A percentile compares a stretch with the other conserved stretches of the same genome.
Evolutionary conservation across 225 moss, liverwort and hornwort genomes (phyloP).

Genomic region (Anthoceros angustus): DNA sequence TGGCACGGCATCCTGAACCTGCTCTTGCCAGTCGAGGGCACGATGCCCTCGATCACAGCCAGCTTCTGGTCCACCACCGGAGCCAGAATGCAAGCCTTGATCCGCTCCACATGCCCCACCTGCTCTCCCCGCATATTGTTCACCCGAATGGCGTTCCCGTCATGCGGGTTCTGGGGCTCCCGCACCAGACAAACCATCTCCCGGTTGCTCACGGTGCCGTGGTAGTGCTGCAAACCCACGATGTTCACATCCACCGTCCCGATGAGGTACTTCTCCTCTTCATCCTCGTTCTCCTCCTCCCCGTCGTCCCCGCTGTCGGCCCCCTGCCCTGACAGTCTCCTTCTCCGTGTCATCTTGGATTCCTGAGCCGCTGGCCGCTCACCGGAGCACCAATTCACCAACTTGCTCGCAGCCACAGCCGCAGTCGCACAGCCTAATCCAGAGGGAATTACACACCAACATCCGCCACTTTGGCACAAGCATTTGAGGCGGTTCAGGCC

Average conservation of each 20-base stretch:
- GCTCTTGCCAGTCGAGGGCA: slow-evolving; percentile 28
- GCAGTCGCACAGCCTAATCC: too few relatives aligned
- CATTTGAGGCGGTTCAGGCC: too few relatives aligned
- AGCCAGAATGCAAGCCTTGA: slow-evolving; percentile 27
- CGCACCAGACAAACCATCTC: slow-evolving; percentile 45
- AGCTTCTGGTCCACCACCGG: slow-evolving; percentile 31
- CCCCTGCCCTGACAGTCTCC: not conserved
- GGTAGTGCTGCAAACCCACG: slow-evolving; percentile 41
- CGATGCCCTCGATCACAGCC: slow-evolving; percentile 37
- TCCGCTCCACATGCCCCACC: slow-evolving; percentile 39
- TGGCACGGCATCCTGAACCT: slow-evolving; percentile 36
- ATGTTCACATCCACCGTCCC: slow-evolving; percentile 34
- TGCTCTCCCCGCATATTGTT: slow-evolving; percentile 42
- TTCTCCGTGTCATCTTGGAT: not conserved
- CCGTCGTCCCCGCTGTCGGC: slow-evolving; percentile 7
- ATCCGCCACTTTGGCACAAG: too few relatives aligned
- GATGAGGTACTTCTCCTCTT: slow-evolving; percentile 15
- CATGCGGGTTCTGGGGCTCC: slow-evolving; percentile 35
- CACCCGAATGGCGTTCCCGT: slow-evolving; percentile 36
- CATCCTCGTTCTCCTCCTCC: slow-evolving; percentile 21
- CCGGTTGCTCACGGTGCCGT: slow-evolving; percentile 29
- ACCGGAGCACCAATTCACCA: too few relatives aligned
- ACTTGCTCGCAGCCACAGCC: too few relatives aligned
- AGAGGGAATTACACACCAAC: too few relatives aligned
- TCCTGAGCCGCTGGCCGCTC: not conserved